These are phyloP conservation scores for Leccinum pellstonianum DNA, from an alignment of 768 basidiomycete species.

Conservation along the genomic window DNA sequence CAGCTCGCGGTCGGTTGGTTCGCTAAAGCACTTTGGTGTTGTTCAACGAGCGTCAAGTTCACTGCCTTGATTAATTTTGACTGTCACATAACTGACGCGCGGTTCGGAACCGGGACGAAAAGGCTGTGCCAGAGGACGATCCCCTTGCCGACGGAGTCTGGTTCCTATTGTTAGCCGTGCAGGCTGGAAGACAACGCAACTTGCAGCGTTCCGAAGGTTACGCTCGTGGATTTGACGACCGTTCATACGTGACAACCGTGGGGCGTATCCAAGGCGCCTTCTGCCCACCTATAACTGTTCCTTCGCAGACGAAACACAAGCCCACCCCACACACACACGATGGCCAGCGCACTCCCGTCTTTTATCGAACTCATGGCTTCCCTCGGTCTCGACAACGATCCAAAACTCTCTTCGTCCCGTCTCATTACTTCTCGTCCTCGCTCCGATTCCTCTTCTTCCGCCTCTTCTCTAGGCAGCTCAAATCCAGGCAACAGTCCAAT, in stretches of 20 bases:
- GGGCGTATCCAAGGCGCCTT: conserved; percentile 35
- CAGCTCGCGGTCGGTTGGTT: background rate
- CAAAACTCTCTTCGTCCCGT: conserved; percentile 33
- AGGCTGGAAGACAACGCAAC: conserved; percentile 23
- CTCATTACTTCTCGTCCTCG: conserved; percentile 28
- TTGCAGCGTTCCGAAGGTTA: conserved; percentile 18
- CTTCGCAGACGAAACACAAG: conserved; percentile 1
- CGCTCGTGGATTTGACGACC: conserved; percentile 30
- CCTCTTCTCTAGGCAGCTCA: conserved; percentile 42
- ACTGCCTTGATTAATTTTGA: background rate
- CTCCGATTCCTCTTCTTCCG: conserved; percentile 47
- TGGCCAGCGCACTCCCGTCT: conserved; percentile 72
- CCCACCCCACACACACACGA: background rate
- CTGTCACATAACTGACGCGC: conserved; percentile 3
- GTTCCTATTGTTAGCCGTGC: conserved; percentile 41
- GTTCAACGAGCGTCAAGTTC: background rate
- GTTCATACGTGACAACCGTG: conserved; percentile 38
- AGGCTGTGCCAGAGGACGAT: conserved; percentile 32
- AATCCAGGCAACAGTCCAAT: conserved; percentile 29
- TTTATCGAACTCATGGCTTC: conserved; percentile 87
- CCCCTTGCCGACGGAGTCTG: conserved; percentile 64
- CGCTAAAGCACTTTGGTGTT: too few species aligned
- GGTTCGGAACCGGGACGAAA: conserved; percentile 18
- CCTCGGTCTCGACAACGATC: conserved; percentile 62
- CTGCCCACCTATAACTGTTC: conserved; percentile 28